A percentile compares a stretch with the other conserved stretches of the same genome.
Conservation (phyloP, 2,329 filamentous ascomycete genomes). For the Stemphylium lycopersici region DNA sequence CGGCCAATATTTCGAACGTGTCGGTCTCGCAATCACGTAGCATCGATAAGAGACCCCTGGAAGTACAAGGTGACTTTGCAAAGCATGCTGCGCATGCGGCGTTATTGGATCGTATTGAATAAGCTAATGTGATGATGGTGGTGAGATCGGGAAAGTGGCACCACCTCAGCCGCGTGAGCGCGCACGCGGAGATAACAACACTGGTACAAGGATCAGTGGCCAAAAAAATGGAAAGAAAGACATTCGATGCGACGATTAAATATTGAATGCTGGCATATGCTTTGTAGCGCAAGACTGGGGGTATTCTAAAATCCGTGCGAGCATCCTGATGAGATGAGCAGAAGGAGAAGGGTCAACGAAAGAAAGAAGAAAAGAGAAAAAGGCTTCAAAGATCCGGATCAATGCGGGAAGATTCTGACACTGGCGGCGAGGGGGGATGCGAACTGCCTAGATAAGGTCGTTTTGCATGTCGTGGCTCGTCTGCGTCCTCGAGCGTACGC, state of each 20-base stretch:
- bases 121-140: constrained; percentile 5
- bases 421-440: constrained; percentile 36
- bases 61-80: not conserved
- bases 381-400: not conserved
- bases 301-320: not conserved
- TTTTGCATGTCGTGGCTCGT: constrained; percentile 26
- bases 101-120: not conserved
- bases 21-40: not conserved
- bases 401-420: constrained; percentile 28
- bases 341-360: not conserved
- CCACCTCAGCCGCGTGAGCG: constrained; percentile 2
- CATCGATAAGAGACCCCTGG: not conserved
- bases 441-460: constrained; percentile 21
- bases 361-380: not conserved
- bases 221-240: not conserved
- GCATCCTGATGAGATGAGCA: not conserved
- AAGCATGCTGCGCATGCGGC: not conserved
- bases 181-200: not conserved
- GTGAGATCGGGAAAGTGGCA: constrained; percentile 9
- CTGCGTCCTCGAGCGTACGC: constrained; percentile 21
- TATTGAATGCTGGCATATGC: not conserved
- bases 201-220: not conserved
- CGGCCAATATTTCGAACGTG: not conserved
- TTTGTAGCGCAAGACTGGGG: not conserved
- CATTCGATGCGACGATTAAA: too few relatives aligned